Evolutionary conservation across 805 yeast genomes (phyloP), one percentile per base, ranked within the genome.

Genomic region (Ogataea dorogensis): DNA sequence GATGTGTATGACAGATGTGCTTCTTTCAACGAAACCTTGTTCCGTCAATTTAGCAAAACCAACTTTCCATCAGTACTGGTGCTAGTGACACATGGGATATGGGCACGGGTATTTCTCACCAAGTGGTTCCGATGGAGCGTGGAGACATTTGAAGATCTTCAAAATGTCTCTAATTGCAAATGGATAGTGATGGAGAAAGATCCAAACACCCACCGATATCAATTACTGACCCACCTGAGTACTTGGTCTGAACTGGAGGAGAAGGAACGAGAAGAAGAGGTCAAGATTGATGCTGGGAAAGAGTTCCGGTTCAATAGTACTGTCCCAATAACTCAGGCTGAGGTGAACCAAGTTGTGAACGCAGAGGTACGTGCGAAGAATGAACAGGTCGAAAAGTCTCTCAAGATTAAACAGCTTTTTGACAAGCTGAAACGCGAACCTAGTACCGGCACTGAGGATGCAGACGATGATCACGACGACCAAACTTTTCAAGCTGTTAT

Each of bases 111-210:
- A 7, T 89, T 89, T 51, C 60, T 89, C 27, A 87, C 88, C 88
- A 85, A 88, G 52, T 89, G 96, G 96, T 89, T 79, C 57, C 68
- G 95, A 40, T 89, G 97, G 96, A 73, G 83, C 2, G 91, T 83
- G 54, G 96, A 88, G 56, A 79, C 81, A 54, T 89, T 88, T 60
- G 97, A 89, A 61, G 71, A 81, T 29, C 69, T 89, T 44, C 73
- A 81, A 42, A 89, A 89, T 56, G 77, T 89, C 11, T 87, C 87
- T 1, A 93, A 89, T 56, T 91, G 96, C 52, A 78, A 81, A 46
- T 80, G 85, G 56, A 67, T 89, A 25, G 76, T 82, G 20, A 83
- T 88, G 94, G 86, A 84, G 53, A 69, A 72, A 39, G 67, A 71
- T 38, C 61, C 55, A 5, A 63, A 64, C 5, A 66, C 66, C 0